These are phyloP conservation scores for Cymbopogon citratus DNA, from an alignment of 176 grass and related monocot genomes.

Conservation along the genomic window DNA sequence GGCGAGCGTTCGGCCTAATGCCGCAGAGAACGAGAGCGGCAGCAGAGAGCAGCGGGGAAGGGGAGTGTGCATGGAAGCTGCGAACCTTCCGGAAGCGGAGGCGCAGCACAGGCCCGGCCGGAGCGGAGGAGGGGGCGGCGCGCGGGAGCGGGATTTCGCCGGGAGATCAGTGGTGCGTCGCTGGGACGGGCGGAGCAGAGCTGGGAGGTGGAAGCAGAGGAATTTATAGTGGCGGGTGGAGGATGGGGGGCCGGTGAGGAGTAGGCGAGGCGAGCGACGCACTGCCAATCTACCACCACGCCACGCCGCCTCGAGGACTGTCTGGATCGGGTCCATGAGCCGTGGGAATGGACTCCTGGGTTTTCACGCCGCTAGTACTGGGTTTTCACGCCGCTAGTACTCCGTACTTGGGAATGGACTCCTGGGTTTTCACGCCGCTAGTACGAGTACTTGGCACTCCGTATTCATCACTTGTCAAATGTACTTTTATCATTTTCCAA, in stretches of 20 bases:
- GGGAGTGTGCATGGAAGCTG: not conserved
- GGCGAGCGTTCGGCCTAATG: constrained; percentile 26
- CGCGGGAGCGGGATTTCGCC: constrained; percentile 7
- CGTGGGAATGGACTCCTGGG: not conserved
- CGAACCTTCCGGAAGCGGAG: constrained; percentile 33
- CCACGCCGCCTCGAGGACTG: not conserved
- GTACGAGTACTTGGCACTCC: too few species aligned
- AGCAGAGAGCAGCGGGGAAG: not conserved
- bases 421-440: too few species aligned
- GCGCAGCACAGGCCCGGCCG: not conserved
- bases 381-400: too few species aligned
- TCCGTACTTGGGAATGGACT: not conserved
- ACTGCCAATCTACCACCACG: constrained; percentile 21
- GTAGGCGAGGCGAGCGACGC: constrained; percentile 33
- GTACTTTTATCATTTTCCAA: too few species aligned
- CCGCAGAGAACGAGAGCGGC: not conserved
- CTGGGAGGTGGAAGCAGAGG: not conserved
- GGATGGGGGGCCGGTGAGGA: constrained; percentile 5
- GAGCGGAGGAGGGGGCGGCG: not conserved
- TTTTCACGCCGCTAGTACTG: not conserved
- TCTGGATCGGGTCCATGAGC: constrained; percentile 31
- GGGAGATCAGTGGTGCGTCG: constrained; percentile 15
- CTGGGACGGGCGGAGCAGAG: not conserved
- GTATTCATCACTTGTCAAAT: too few species aligned
- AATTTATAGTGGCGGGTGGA: constrained; percentile 42